Evolutionary conservation across 1,284 basidiomycete genomes (phyloP), one percentile per base, ranked within the genome.

Genomic region (Sporisorium reilianum): DNA sequence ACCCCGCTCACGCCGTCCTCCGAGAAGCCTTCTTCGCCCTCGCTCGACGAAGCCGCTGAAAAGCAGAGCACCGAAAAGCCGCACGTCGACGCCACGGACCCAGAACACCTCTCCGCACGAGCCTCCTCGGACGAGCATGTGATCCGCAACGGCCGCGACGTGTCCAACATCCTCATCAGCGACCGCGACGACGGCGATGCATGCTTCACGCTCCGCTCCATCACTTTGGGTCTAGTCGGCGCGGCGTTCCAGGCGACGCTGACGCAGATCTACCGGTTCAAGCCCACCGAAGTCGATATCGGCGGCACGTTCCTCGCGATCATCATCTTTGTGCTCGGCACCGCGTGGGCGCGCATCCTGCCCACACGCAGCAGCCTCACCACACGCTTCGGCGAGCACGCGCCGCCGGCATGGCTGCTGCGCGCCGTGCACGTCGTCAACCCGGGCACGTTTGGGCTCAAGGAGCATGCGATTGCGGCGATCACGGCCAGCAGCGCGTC

Each of bases 221-320:
- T 89, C 20, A 77, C 89, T 28, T 79, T 91, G 11, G 90, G 90
- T 0, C 89, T 90, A 0, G 65, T 89, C 0, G 86, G 90, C 66
- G 88, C 89, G 87, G 88, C 28, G 87, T 90, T 51, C 87, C 88
- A 14, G 78, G 89, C 32, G 84, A 82, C 64, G 86, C 89, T 87
- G 87, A 88, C 69, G 22, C 83, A 76, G n/a, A 28, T 53, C 44
- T 59, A 89, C 74, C 75, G 87, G 12, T 91, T 90, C 85, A 91
- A 91, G 75, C 90, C 90, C 0, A 84, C 89, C 2, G 85, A 87
- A 68, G 86, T 88, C 61, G 55, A 80, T 0, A 88, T 90, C 28
- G 89, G 88, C 0, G 87, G 88, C 0, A 88, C 90, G 10, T 91
- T 91, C 84, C 82, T 91, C 18, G 84, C 90, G 18, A 85, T 91